Base-by-base conservation (phyloP, 2,329 filamentous ascomycete genomes). In the Fusarium sulawesiense region DNA sequence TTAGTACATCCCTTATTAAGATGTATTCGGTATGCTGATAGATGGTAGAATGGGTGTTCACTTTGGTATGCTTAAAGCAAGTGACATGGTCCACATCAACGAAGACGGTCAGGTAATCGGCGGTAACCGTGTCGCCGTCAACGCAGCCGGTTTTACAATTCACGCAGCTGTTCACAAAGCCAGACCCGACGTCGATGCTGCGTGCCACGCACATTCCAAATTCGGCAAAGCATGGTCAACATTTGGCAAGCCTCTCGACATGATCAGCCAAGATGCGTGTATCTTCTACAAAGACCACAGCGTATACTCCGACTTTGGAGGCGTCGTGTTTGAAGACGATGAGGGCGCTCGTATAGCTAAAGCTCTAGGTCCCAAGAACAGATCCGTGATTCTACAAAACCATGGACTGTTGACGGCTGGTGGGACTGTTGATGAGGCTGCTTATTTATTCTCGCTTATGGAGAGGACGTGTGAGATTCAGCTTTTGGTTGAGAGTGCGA, bases 361-460 rank as follows among this genome's bases (percentile, higher is more conserved):
- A 27, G 86, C 89, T 0, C 76, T 92, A 2, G 90, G 89, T 0
- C 70, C 75, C 0, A 77, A 81, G 0, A 84, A 83, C 47, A 87
- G 80, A 70, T 86, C 83, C 0, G 80, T 88, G 60, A 87, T 92
- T 30, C 77, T 92, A 29, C 80, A 87, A 51, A 92, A 92, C 68
- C 89, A 92, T 73, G 90, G 90, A 0, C 76, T 92, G 14, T 75
- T 92, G 45, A 91, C 88, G 0, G 87, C 89, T 0, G 89, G 90
- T 1, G 76, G 76, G 1, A 92, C 89, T 0, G 89, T 92, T 1
- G 90, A 92, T 62, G 89, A 92, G 76, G 89, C 90, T 0, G 88
- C 88, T 0, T 91, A 88, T 72, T 75, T 91, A 14, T 91, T 90
- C 74, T 70, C 69, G 3, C 37, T 76, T 23, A 74, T 80, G 70